Percentiles rank a stretch among this genome's conserved stretches.
These are phyloP conservation scores for Vigna hirtella DNA, from an alignment of 306 rosid genomes.

Conservation along the genomic window DNA sequence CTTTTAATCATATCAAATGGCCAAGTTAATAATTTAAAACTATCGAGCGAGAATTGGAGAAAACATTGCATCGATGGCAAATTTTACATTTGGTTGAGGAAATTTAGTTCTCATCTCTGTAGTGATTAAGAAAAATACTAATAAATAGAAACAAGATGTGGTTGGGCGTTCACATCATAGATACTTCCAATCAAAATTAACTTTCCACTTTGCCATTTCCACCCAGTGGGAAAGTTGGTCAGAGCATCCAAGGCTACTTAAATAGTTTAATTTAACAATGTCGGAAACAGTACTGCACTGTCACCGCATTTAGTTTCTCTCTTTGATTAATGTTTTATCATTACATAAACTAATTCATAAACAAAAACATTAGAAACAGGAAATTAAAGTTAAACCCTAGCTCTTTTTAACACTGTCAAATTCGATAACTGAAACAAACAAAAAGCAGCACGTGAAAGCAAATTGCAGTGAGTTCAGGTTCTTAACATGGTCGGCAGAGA, in stretches of 20 bases:
- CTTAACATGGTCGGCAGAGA: constrained; percentile 4
- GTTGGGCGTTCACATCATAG: constrained; percentile 9
- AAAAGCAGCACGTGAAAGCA: constrained; percentile 31
- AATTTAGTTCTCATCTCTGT: too few relatives aligned
- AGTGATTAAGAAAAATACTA: neutral
- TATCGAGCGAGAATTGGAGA: too few relatives aligned
- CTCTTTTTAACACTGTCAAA: neutral
- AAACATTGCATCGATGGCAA: too few relatives aligned
- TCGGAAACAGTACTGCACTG: constrained; percentile 7
- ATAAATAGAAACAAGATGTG: constrained; percentile 8
- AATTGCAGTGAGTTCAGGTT: constrained; percentile 10
- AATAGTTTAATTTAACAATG: constrained; percentile 37
- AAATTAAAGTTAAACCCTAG: neutral
- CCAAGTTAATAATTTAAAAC: too few relatives aligned
- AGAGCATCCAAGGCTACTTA: constrained; percentile 61
- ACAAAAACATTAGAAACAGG: neutral
- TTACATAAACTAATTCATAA: neutral
- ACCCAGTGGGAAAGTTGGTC: constrained; percentile 44
- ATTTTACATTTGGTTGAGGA: too few relatives aligned
- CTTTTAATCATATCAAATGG: too few relatives aligned
- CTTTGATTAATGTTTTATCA: neutral
- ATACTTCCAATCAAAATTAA: constrained; percentile 8
- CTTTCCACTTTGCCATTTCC: constrained; percentile 37
- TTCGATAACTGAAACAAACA: constrained; percentile 17
- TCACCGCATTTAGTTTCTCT: neutral